Evolutionary conservation across 164 flowering plant species (phyloP), one percentile per base, ranked within the genome.

Genomic region (Macadamia integrifolia): DNA sequence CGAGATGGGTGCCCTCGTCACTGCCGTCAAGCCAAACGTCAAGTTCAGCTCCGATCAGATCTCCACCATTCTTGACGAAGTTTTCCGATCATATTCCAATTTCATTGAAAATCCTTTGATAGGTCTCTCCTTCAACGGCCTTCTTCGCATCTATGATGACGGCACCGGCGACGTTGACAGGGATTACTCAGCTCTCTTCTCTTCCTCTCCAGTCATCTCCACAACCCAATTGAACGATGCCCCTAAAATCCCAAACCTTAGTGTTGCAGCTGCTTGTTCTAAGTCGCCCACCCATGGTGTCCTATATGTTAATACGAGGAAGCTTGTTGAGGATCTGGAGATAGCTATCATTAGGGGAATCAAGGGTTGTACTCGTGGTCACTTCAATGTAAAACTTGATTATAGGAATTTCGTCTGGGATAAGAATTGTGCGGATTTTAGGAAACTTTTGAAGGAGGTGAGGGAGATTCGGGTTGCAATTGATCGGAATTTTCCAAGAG

Each of bases 291-390:
- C 86, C 53, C 96, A 91, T 60, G 98, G n/a, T n/a, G n/a, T n/a
- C n/a, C n/a, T 88, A 46, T 94, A 84, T 58, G 99, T 92, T 63
- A 96, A 87, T 11, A 92, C 99, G 1, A 92, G 99, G 99, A 92
- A 89, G 75, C 68, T 90, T 13, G 91, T 94, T 2, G 99, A 94
- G 55, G 99, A 92, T 79, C 78, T 94, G 81, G 99, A 92, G 84
- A 82, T 85, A 71, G 62, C 88, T 73, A 74, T 94, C 53, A 94
- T 90, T 85, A 80, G 92, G 83, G 84, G 85, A 70, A 59, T 83
- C 13, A 94, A 94, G 78, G 23, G 23, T 23, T 23, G 23, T 23
- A 23, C 23, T 23, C 23, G 97, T 88, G 71, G 79, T 77, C 29
- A 89, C 88, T 81, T 95, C 44, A 98, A 89, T 0, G 9, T 83